These are phyloP conservation scores for Coemansia sp. DNA, from an alignment of 192 early-diverging fungal genomes.

Conservation along the genomic window DNA sequence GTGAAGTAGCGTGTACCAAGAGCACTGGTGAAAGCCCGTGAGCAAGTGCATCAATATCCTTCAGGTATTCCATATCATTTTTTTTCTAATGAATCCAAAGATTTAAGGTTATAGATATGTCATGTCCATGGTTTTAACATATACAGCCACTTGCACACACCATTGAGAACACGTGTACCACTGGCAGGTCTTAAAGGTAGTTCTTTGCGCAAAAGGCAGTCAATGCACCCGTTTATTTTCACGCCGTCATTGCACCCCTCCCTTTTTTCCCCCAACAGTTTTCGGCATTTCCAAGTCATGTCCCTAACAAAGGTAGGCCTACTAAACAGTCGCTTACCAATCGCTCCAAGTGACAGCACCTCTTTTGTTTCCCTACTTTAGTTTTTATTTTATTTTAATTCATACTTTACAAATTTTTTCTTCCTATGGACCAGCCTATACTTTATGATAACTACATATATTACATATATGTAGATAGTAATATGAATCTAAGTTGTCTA, in stretches of 20 bases:
- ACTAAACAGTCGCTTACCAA: background rate
- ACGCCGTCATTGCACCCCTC: background rate
- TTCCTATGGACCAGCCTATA: background rate
- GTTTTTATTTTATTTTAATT: background rate
- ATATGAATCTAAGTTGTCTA: background rate
- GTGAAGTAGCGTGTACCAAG: too few relatives aligned
- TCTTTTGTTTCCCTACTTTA: background rate
- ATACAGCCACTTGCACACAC: too few relatives aligned
- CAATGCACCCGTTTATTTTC: background rate
- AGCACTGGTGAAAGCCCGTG: too few relatives aligned
- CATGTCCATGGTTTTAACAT: too few relatives aligned
- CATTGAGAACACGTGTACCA: background rate
- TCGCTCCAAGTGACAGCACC: background rate
- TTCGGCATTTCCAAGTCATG: background rate
- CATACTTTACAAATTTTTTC: background rate
- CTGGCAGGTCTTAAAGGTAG: background rate
- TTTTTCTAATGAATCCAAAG: too few relatives aligned
- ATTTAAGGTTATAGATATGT: too few relatives aligned
- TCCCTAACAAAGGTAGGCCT: too few relatives aligned
- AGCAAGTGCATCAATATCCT: too few relatives aligned
- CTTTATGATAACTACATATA: background rate
- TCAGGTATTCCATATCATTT: too few relatives aligned
- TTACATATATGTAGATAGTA: background rate
- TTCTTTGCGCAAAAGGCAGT: constrained; percentile 1
- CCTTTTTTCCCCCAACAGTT: background rate